A percentile compares a stretch with the other conserved stretches of the same genome.
phyloP scores from a whole-genome alignment of 371 early-diverging fungal species.

The Cokeromyces recurvatus region DNA sequence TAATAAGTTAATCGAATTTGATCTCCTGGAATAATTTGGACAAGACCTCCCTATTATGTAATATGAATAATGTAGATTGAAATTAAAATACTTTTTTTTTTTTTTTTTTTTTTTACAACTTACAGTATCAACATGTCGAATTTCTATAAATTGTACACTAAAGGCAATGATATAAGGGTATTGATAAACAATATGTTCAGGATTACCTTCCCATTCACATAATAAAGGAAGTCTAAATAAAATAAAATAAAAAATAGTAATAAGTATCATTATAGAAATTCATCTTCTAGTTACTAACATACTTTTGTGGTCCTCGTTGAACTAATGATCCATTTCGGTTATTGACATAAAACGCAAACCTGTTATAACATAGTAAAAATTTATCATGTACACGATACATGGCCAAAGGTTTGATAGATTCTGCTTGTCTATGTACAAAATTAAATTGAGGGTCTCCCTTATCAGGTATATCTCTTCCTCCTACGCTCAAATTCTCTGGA shows the following conservation, averaged over 20 bases:
- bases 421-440: conserved; percentile 66
- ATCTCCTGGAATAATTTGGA: conserved; percentile 45
- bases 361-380: conserved; percentile 81
- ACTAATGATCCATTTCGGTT: conserved; percentile 45
- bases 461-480: conserved; percentile 41
- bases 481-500: conserved; percentile 51
- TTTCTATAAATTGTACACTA: conserved; percentile 81
- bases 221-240: conserved; percentile 4
- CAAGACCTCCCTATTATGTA: conserved; percentile 36
- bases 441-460: conserved; percentile 68
- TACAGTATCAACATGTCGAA: conserved; percentile 82
- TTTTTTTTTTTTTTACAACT: no score
- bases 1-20: conserved; percentile 35
- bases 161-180: conserved; percentile 87
- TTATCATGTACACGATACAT: conserved; percentile 66
- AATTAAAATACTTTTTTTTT: no score
- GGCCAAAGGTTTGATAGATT: conserved; percentile 64
- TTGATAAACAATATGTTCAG: conserved; percentile 59
- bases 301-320: conserved; percentile 31
- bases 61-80: no score
- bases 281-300: no score
- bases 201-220: conserved; percentile 52
- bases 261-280: no score
- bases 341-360: conserved; percentile 85
- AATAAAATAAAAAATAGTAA: background rate